These are phyloP conservation scores for Carex arenaria DNA, from an alignment of 202 grass and related monocot species.

Conservation along the genomic window DNA sequence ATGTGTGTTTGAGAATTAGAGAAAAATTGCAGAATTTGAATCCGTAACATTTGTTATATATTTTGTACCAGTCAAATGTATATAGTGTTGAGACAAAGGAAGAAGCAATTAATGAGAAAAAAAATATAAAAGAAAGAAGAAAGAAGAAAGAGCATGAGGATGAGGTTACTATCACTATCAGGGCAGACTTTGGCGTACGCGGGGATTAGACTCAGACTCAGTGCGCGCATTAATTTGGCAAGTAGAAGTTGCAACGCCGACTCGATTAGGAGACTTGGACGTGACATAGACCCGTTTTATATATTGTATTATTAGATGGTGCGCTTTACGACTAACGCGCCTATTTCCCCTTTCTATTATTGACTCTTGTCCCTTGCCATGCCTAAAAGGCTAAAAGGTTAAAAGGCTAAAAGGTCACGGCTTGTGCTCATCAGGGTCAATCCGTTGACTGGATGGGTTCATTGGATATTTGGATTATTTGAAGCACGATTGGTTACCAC, in stretches of 20 bases:
- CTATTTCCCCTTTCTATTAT: neutral
- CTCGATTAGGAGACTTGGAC: neutral
- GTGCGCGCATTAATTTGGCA: neutral
- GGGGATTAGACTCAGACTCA: neutral
- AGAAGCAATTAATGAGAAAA: neutral
- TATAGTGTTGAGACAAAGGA: neutral
- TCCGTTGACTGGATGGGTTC: neutral
- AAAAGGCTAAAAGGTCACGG: neutral
- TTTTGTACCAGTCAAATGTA: neutral
- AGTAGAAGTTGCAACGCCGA: neutral
- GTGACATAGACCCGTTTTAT: neutral
- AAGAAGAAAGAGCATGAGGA: neutral
- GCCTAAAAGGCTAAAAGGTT: neutral
- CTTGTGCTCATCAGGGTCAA: neutral
- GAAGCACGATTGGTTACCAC: neutral
- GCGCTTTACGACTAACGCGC: constrained; percentile 28
- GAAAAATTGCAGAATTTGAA: neutral
- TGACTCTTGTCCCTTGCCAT: neutral
- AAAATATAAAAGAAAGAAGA: neutral
- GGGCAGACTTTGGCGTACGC: neutral
- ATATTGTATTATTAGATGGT: neutral
- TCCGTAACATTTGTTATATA: neutral
- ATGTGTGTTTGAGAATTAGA: neutral
- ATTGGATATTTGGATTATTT: neutral
- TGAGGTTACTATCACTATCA: neutral